phyloP scores from a whole-genome alignment of 495 filamentous ascomycete genomes.

The Parathielavia appendiculata region DNA sequence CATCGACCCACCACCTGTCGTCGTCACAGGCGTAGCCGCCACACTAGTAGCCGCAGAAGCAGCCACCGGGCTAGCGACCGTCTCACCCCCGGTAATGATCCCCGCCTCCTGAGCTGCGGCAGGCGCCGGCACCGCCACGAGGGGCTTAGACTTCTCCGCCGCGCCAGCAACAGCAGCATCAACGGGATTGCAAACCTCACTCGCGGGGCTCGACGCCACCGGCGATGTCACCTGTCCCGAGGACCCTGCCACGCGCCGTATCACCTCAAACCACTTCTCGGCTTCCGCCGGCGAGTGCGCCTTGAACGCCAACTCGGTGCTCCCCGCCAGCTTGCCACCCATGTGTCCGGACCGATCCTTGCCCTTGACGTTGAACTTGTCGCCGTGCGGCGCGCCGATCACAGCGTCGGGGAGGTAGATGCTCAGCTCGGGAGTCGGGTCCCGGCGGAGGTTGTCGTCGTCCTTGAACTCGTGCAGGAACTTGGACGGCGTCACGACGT shows the following conservation, averaged over 20 bases:
- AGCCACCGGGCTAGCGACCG: conserved; percentile 30
- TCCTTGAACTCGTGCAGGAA: conserved; percentile 97
- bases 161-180: conserved; percentile 12
- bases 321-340: conserved; percentile 49
- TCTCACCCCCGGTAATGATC: conserved; percentile 31
- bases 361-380: conserved; percentile 91
- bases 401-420: conserved; percentile 90
- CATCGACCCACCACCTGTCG: not conserved
- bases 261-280: conserved; percentile 74
- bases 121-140: conserved; percentile 20
- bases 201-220: conserved; percentile 14
- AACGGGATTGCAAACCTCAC: not conserved
- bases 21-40: not conserved
- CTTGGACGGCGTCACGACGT: conserved; percentile 77
- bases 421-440: conserved; percentile 78
- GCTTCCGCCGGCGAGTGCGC: conserved; percentile 71
- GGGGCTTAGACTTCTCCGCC: conserved; percentile 20
- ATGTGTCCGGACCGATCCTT: conserved; percentile 63
- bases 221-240: conserved; percentile 24
- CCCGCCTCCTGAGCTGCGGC: conserved; percentile 37
- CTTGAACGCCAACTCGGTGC: conserved; percentile 51
- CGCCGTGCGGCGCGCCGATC: conserved; percentile 65
- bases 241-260: conserved; percentile 46
- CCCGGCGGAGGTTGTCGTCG: conserved; percentile 73
- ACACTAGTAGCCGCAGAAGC: not conserved